A percentile compares a stretch with the other conserved stretches of the same genome.
phyloP scores from a whole-genome alignment of 2,329 filamentous ascomycete species.

The Epicoccum nigrum region DNA sequence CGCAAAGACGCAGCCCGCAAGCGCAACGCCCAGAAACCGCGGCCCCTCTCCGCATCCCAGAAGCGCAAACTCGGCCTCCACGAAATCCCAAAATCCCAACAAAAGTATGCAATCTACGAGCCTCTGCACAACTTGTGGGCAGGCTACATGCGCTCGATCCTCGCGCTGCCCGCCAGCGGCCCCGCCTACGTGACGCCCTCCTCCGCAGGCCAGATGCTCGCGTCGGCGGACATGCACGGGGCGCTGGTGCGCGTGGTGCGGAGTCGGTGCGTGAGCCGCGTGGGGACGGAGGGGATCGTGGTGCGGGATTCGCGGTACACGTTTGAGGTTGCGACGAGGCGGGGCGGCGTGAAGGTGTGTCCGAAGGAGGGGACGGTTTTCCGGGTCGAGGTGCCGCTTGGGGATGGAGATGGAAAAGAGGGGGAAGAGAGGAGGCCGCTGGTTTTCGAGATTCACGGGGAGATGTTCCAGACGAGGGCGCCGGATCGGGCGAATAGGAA shows the following conservation, averaged over 20 bases:
- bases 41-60: constrained; percentile 78
- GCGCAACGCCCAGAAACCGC: constrained; percentile 58
- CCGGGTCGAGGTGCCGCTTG: constrained; percentile 70
- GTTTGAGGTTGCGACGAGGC: constrained; percentile 80
- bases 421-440: constrained; percentile 55
- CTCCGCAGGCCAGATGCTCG: constrained; percentile 73
- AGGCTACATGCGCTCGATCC: constrained; percentile 81
- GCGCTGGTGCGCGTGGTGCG: constrained; percentile 82
- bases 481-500: constrained; percentile 88
- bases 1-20: constrained; percentile 40
- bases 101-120: constrained; percentile 76
- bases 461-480: constrained; percentile 82
- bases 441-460: constrained; percentile 84
- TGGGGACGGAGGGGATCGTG: constrained; percentile 85
- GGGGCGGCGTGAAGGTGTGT: constrained; percentile 74
- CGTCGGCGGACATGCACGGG: constrained; percentile 89
- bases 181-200: constrained; percentile 57
- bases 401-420: constrained; percentile 7
- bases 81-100: constrained; percentile 71
- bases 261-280: constrained; percentile 78
- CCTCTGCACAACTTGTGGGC: constrained; percentile 81
- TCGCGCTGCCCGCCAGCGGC: constrained; percentile 61
- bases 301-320: constrained; percentile 86
- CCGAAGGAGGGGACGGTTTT: constrained; percentile 94
- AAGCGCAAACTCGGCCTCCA: constrained; percentile 76